Evolutionary conservation across 768 basidiomycete species (phyloP), one percentile per base, ranked within the genome.

Genomic region (Phylloporus arenicola): DNA sequence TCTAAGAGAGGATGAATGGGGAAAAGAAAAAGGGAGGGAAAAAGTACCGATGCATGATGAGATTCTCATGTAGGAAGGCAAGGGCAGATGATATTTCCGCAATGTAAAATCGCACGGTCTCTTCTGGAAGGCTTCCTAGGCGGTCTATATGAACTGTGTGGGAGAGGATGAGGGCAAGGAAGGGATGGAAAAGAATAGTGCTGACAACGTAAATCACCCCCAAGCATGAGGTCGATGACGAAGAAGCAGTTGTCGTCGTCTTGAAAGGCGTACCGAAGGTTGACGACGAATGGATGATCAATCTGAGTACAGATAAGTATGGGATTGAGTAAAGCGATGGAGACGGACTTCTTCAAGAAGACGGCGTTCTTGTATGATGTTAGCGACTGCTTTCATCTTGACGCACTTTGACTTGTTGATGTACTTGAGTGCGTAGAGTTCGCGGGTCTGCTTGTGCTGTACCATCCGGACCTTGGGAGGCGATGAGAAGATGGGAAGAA

Each of bases 191-290:
- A 12, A 50, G 11, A 20, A 48, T 40, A 41, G 19, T 47, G 47
- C 89, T 58, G 68, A 94, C 92, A 97, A 56, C 93, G 81, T 47
- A 97, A 75, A 70, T 97, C 93, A 16, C 93, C 93, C 14, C 93
- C 93, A 6, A 97, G 77, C 93, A 97, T 97, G 53, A 98, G 79
- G 73, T 98, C 95, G 55, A 98, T 70, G 17, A 98, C 95, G 62
- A 97, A 97, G 76, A 98, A 98, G 60, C 95, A 95, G 65, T 98
- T 95, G 63, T 97, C 93, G 62, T 97, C 93, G 63, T 97, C 93
- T 67, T 97, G 93, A 68, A 97, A 97, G 17, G 93, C 93, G 65
- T 97, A 96, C 33, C 93, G 84, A 67, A 97, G 62, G 68, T 96
- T 96, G 65, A 95, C 93, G 50, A 97, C 84, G 64, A 86, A 97